Evolutionary conservation across 1,284 basidiomycete species (phyloP).

Genomic region (Melanopsichium pennsylvanicum): DNA sequence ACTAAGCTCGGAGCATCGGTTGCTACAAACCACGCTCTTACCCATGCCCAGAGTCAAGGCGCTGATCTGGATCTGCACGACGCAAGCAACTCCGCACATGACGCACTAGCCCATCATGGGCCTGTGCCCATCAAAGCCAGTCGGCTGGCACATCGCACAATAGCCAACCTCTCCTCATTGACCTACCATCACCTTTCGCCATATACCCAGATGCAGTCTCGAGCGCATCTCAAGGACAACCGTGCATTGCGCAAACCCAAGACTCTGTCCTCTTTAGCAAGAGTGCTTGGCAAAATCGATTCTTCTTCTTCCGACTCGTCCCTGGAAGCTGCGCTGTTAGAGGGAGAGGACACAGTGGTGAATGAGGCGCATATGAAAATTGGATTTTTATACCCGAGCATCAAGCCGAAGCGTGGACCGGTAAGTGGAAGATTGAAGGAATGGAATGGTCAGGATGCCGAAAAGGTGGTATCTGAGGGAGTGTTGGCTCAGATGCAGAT

Average conservation of each 20-base stretch:
- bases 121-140: no score
- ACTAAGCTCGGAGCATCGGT: no score
- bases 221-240: constrained; percentile 5
- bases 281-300: constrained; percentile 19
- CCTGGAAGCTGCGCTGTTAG: neutral
- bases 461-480: constrained; percentile 23
- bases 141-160: constrained; percentile 37
- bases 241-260: constrained; percentile 8
- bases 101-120: no score
- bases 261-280: constrained; percentile 20
- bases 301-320: neutral
- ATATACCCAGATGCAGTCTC: constrained; percentile 56
- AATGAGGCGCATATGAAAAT: constrained; percentile 19
- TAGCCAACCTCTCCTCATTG: constrained; percentile 50
- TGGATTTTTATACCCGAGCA: constrained; percentile 16
- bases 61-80: no score
- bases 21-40: no score
- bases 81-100: no score
- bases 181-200: constrained; percentile 63
- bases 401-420: constrained; percentile 43
- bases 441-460: constrained; percentile 47
- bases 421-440: neutral
- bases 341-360: constrained; percentile 6
- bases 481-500: constrained; percentile 17
- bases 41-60: no score